Evolutionary conservation across 768 basidiomycete genomes (phyloP).

Genomic region (Hirschioporus abietinus): DNA sequence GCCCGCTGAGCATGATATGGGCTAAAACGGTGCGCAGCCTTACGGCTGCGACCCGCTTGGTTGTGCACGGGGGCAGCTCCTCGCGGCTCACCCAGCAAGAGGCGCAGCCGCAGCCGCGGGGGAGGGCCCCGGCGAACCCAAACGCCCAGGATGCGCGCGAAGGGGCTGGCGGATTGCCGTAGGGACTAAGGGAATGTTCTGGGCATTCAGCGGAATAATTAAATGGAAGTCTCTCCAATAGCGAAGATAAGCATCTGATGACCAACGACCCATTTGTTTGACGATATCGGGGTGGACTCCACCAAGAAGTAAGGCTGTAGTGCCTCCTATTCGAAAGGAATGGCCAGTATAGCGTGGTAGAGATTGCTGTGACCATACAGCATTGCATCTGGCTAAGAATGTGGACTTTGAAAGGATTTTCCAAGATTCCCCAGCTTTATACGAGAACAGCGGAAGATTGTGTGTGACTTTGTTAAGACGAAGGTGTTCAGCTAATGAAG

Average conservation of each 20-base stretch:
- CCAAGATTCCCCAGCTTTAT: no score
- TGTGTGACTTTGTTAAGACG: conserved; percentile 8
- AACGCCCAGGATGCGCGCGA: neutral
- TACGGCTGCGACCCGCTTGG: neutral
- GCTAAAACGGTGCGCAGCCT: neutral
- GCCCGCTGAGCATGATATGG: neutral
- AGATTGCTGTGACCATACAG: neutral
- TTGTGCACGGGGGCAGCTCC: neutral
- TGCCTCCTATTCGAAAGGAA: conserved; percentile 30
- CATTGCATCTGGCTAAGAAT: conserved; percentile 8
- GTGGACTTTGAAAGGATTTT: neutral
- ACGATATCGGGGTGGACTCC: conserved; percentile 29
- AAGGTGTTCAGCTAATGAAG: conserved; percentile 11
- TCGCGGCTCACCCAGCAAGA: neutral
- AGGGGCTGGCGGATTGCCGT: neutral
- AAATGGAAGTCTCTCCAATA: conserved; percentile 25
- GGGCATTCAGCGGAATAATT: neutral
- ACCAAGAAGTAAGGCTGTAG: conserved; percentile 23
- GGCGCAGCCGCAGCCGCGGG: conserved; percentile 5
- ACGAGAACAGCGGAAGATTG: conserved; percentile 7
- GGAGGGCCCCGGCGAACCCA: no score
- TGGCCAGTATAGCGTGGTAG: conserved; percentile 13
- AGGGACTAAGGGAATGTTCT: neutral
- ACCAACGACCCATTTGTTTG: conserved; percentile 25
- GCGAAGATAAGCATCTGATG: conserved; percentile 27